Evolutionary conservation across 75 land plant genomes (phyloP), one percentile per base, ranked within the genome.

Genomic region (Ceratopteris richardii): DNA sequence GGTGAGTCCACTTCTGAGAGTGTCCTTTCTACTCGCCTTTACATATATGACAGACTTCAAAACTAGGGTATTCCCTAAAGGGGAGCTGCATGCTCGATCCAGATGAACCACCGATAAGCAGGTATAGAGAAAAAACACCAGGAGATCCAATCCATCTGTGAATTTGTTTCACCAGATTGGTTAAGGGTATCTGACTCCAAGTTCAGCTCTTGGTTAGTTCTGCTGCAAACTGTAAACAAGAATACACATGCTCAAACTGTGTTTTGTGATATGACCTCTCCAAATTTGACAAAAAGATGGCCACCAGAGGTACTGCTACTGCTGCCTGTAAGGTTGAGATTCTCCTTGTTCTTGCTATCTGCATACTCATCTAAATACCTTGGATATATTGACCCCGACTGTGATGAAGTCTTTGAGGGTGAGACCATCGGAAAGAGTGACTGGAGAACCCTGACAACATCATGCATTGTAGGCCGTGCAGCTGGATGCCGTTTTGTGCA

Each of bases 381-480:
- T 22, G 31, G 31, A 31, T 65, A 56, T 19, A 14, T 23, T 31
- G 16, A 18, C 54, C 54, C 54, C 4, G 28, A 24, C 29, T 13
- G 29, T 12, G 11, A 11, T 48, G 42, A 10, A 48, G 46, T 7
- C 43, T 54, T 71, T 18, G 75, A 50, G 27, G 65, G 37, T 21
- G 64, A 12, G 24, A 14, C 25, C 0, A 21, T 21, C 17, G 79
- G 67, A 13, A 68, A 55, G 31, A 80, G 57, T 0, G 92, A 77
- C 20, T 53, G 51, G 0, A 94, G 74, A 3, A 94, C 98, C 4
- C 90, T 86, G 2, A 77, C 67, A n/a, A 94, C 98, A 58, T 94
- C 98, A 46, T 94, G 84, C 96, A 94, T 94, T 12, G 90, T 82
- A 1, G 98, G 98, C 44, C 96, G 56, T 19, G 86, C 90, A 0